Evolutionary conservation across 345 rosid species (phyloP).

Genomic region (Crucihimalaya himalaica): DNA sequence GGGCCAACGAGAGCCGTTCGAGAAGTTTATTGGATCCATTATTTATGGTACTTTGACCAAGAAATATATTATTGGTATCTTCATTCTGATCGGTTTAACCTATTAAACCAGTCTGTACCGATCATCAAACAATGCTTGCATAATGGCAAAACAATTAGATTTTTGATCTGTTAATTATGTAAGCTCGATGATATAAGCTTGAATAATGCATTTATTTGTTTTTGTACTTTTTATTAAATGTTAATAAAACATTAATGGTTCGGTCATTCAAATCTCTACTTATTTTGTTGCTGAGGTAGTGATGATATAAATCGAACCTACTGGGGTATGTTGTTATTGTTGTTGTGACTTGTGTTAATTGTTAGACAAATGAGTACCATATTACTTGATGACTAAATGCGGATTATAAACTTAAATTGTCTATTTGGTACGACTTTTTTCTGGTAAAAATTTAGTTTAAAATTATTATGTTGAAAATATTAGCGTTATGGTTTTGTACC

Average conservation of each 20-base stretch:
- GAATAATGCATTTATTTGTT: not conserved
- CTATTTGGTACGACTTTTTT: slow-evolving; percentile 1
- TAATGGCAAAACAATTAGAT: not conserved
- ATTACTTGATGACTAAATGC: not conserved
- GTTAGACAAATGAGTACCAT: not conserved
- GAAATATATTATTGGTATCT: not conserved
- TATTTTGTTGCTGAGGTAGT: not conserved
- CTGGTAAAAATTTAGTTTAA: not conserved
- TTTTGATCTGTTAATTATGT: not conserved
- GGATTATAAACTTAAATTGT: not conserved
- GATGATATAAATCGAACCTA: not conserved
- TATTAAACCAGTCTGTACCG: not conserved
- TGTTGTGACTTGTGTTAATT: not conserved
- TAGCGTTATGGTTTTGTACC: not conserved
- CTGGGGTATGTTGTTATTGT: not conserved
- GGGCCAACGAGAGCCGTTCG: slow-evolving; percentile 12
- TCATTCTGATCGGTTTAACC: not conserved
- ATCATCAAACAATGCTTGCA: not conserved
- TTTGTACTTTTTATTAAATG: not conserved
- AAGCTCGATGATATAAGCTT: not conserved
- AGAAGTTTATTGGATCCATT: not conserved
- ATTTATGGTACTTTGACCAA: not conserved
- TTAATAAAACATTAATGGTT: not conserved
- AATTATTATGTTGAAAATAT: not conserved
- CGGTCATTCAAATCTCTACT: not conserved